Percentiles rank a stretch among this genome's conserved stretches.
phyloP scores from a whole-genome alignment of 108 stramenopile species.

The Cyclotella distinguenda region DNA sequence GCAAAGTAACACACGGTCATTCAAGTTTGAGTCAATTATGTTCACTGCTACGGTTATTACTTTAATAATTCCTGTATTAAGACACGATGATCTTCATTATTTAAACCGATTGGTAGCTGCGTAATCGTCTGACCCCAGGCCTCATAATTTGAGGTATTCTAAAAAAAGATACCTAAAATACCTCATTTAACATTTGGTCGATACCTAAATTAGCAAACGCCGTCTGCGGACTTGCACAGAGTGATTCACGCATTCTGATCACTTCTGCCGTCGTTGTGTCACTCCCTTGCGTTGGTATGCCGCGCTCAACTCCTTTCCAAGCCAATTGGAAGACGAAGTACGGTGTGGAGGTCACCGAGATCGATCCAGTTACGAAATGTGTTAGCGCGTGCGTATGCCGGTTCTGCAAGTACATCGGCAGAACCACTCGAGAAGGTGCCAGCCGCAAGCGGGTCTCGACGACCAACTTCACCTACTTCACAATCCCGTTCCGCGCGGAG shows the following conservation, averaged over 20 bases:
- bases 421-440: neutral
- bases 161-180: neutral
- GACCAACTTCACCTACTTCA: neutral
- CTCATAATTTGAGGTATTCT: neutral
- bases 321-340: neutral
- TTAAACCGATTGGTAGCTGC: too few species aligned
- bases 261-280: neutral
- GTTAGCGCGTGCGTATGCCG: neutral
- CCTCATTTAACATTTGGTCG: neutral
- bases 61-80: too few species aligned
- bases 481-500: neutral
- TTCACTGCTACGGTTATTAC: too few species aligned
- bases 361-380: neutral
- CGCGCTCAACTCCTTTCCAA: neutral
- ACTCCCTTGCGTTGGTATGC: neutral
- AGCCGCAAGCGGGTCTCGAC: neutral
- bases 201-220: neutral
- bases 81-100: too few species aligned
- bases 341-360: neutral
- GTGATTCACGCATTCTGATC: neutral
- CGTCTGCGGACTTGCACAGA: neutral
- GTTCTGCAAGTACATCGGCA: neutral
- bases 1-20: too few species aligned
- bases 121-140: too few species aligned
- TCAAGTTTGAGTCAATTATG: too few species aligned